Conservation (phyloP, 208 protist species). For the Acanthamoeba sp. region DNA sequence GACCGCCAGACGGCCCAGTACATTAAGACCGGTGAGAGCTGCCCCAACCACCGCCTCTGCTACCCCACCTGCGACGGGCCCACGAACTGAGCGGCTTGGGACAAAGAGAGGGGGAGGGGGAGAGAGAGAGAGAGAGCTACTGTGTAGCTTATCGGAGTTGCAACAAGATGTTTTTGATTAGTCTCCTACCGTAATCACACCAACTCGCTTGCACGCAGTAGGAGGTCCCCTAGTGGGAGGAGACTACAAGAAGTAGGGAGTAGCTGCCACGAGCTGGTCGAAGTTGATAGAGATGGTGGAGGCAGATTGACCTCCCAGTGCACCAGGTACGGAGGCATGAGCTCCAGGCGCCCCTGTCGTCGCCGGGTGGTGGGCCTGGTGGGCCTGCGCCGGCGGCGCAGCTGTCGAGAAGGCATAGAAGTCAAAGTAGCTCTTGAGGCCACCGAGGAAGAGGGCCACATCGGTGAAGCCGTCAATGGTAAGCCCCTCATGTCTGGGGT, state of each 20-base stretch:
- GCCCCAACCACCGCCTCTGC: background rate
- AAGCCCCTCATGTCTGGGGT: background rate
- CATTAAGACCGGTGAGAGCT: background rate
- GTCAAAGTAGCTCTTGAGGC: conserved; percentile 18
- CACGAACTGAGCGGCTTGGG: background rate
- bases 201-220: too few species aligned
- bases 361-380: background rate
- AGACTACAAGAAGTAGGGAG: conserved; percentile 7
- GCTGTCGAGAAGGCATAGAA: background rate
- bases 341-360: background rate
- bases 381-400: background rate
- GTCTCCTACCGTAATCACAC: too few species aligned
- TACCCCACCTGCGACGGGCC: background rate
- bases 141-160: too few species aligned
- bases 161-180: too few species aligned
- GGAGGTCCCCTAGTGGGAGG: too few species aligned
- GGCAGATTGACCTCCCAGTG: too few species aligned
- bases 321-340: background rate
- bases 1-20: background rate
- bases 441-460: background rate
- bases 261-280: conserved; percentile 17
- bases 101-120: too few species aligned
- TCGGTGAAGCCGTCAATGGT: conserved; percentile 33
- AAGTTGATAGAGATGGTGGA: conserved; percentile 1
- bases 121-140: too few species aligned